Percentiles rank a stretch among this genome's conserved stretches.
Evolutionary conservation across 305 asterid species (phyloP).

Genomic region (Striga hermonthica): DNA sequence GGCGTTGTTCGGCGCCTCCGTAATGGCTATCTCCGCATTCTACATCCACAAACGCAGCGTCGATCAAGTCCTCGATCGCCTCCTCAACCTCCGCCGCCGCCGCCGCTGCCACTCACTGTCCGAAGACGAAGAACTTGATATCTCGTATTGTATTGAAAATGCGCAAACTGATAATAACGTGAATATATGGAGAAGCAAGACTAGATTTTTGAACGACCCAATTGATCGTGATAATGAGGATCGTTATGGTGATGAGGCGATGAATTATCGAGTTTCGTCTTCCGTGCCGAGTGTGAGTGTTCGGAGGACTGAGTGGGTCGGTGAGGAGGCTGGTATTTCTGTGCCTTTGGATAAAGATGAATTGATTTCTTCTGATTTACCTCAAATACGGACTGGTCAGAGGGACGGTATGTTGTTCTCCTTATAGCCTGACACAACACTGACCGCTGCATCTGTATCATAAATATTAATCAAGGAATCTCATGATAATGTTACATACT

Average conservation of each 20-base stretch:
- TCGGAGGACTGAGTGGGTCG: slow-evolving; percentile 38
- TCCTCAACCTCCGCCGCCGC: slow-evolving; percentile 64
- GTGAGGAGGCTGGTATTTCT: slow-evolving; percentile 33
- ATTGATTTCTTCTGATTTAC: slow-evolving; percentile 48
- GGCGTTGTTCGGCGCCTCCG: slow-evolving; percentile 91
- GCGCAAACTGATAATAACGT: slow-evolving; percentile 34
- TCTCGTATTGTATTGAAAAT: slow-evolving; percentile 30
- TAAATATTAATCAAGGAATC: no score
- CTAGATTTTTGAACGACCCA: slow-evolving; percentile 28
- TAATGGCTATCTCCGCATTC: slow-evolving; percentile 85
- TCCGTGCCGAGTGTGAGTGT: slow-evolving; percentile 53
- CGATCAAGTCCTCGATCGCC: slow-evolving; percentile 81
- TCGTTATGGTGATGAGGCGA: slow-evolving; percentile 32
- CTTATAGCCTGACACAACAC: no score
- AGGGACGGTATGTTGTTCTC: slow-evolving; percentile 45
- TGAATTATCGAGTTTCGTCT: slow-evolving; percentile 44
- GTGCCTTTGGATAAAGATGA: slow-evolving; percentile 35
- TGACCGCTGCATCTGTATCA: no score
- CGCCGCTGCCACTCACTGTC: slow-evolving; percentile 30
- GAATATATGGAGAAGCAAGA: slow-evolving; percentile 35
- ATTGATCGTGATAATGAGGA: slow-evolving; percentile 32
- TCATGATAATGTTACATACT: not conserved
- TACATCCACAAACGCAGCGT: slow-evolving; percentile 86
- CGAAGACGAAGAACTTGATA: slow-evolving; percentile 37
- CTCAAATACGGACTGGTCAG: slow-evolving; percentile 45